Base-by-base conservation (phyloP, 116 monocot genomes). In the Trichopus zeylanicus region DNA sequence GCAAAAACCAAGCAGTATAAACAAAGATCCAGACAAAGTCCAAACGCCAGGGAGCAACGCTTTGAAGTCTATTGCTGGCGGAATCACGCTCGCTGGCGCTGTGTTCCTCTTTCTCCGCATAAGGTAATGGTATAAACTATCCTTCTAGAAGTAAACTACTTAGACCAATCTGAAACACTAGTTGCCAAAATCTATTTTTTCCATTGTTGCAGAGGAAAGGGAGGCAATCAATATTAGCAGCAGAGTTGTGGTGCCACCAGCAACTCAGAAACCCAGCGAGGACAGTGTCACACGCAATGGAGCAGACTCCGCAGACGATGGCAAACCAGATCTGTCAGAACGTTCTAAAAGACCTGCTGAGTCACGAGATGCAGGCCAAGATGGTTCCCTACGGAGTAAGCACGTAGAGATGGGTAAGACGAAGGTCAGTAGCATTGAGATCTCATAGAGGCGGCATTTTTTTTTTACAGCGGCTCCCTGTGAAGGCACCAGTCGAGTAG, bases 61-160 rank as follows among this genome's bases (percentile, higher is more conserved):
- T 48, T 35, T 81, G 30, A 75, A 67, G 29, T 81, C 81, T 32
- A 55, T 86, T 26, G 77, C 72, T 57, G 72, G 81, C 6, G 72
- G 74, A 59, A 59, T 86, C 60, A 78, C 81, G 26, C 6, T 78
- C 6, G 24, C 71, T 19, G 81, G 77, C 33, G 55, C 71, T 21
- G 24, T 81, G 25, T 52, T 78, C 26, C 31, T 86, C 52, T 51
- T 81, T 26, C 30, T 71, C 59, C 78, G 78, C 52, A 27, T 81
- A 26, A 81, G 81, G 86, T 86, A n/a, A 81, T 38, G 20, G 0
- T 1, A 3, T 1, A 16, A 15, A 42, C 18, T 3, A 18, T 42
- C 18, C 42, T 12, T 13, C 16, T 42, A n/a, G 26, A 48, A 10
- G 5, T 35, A 35, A 5, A 35, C 10, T 35, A n/a, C n/a, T n/a